Conservation (phyloP, 257 asterid species). For the Nicotiana otophora region DNA sequence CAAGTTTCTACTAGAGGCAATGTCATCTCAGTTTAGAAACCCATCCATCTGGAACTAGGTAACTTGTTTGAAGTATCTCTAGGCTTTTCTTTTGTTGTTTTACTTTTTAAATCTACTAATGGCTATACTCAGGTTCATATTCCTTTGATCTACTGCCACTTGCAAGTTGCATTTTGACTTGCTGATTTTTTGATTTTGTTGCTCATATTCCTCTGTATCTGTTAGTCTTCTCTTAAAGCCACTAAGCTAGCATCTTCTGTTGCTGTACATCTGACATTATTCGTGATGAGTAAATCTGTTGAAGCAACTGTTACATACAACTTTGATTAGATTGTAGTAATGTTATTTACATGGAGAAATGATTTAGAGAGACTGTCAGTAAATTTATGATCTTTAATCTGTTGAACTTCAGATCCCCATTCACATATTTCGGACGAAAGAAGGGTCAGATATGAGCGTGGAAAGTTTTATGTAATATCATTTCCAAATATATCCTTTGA, state of each 20-base stretch:
- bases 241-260: not conserved
- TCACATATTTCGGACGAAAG: not conserved
- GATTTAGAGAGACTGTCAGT: not conserved
- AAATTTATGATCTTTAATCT: not conserved
- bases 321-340: not conserved
- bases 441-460: not conserved
- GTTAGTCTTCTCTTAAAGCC: not conserved
- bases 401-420: not conserved
- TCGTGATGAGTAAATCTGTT: not conserved
- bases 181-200: not conserved
- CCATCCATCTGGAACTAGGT: constrained; percentile 84
- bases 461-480: not conserved
- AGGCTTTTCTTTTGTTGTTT: not conserved
- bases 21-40: constrained; percentile 78
- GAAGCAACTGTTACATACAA: not conserved
- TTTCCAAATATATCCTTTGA: not conserved
- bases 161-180: not conserved
- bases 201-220: not conserved
- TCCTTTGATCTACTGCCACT: not conserved
- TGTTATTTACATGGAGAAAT: not conserved
- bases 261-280: not conserved
- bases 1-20: constrained; percentile 69
- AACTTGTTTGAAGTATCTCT: not conserved
- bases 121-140: not conserved
- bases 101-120: not conserved